A percentile compares a stretch with the other conserved stretches of the same genome.
Evolutionary conservation across 2,329 filamentous ascomycete species (phyloP).

Genomic region (Colletotrichum siamense): DNA sequence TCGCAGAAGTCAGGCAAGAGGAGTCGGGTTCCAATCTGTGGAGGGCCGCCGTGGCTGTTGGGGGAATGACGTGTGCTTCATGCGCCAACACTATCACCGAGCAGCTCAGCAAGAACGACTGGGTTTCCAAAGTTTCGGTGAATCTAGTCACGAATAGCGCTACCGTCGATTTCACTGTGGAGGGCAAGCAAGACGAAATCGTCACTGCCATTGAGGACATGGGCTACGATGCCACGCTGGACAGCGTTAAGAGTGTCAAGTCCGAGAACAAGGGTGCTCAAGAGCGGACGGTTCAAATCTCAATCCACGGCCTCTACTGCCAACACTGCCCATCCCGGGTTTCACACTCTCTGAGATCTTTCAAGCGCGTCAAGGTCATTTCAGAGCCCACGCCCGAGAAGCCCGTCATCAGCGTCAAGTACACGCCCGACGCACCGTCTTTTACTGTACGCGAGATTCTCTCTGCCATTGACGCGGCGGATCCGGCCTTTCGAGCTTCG

Average conservation of each 20-base stretch:
- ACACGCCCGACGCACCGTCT: slow-evolving; percentile 68
- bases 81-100: slow-evolving; percentile 70
- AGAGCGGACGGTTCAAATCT: slow-evolving; percentile 66
- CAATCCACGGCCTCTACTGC: slow-evolving; percentile 77
- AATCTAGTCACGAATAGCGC: slow-evolving; percentile 67
- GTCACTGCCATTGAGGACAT: slow-evolving; percentile 52
- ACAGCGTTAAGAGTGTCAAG: slow-evolving; percentile 43
- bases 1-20: slow-evolving; percentile 46
- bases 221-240: slow-evolving; percentile 64
- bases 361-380: slow-evolving; percentile 59
- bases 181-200: slow-evolving; percentile 20
- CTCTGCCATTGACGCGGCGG: slow-evolving; percentile 66
- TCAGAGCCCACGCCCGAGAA: slow-evolving; percentile 60
- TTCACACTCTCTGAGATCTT: slow-evolving; percentile 55
- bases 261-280: slow-evolving; percentile 25
- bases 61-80: slow-evolving; percentile 76
- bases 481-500: slow-evolving; percentile 69
- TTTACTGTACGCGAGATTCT: slow-evolving; percentile 82
- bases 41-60: slow-evolving; percentile 63
- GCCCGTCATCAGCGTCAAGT: slow-evolving; percentile 74
- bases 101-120: slow-evolving; percentile 60
- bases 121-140: slow-evolving; percentile 57
- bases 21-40: slow-evolving; percentile 53
- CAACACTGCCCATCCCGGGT: slow-evolving; percentile 71
- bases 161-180: slow-evolving; percentile 50